Percentiles rank a stretch among this genome's conserved stretches.
These are phyloP conservation scores for Nicotiana rustica DNA, from an alignment of 305 asterid species.

Conservation along the genomic window DNA sequence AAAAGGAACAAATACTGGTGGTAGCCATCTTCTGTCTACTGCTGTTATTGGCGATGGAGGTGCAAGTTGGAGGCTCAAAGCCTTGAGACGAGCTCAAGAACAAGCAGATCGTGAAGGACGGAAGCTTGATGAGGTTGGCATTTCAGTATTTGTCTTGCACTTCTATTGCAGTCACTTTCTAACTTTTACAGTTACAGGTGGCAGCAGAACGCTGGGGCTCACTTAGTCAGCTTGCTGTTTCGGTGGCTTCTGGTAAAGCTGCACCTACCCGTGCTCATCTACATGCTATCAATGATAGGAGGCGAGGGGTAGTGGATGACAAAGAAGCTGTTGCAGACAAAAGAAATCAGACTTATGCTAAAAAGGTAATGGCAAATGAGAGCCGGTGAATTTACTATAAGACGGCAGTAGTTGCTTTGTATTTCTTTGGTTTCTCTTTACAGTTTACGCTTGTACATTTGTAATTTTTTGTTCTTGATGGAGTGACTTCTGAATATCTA, in stretches of 20 bases:
- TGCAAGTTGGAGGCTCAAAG: conserved; percentile 98
- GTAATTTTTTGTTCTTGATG: neutral
- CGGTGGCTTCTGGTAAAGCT: conserved; percentile 76
- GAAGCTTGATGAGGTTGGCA: conserved; percentile 68
- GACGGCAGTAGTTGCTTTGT: neutral
- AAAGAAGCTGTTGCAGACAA: conserved; percentile 48
- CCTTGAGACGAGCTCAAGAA: conserved; percentile 88
- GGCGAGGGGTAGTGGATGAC: conserved; percentile 57
- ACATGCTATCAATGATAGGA: conserved; percentile 75
- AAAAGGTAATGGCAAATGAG: conserved; percentile 54
- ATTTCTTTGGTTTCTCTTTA: conserved; percentile 7
- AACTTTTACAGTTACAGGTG: conserved; percentile 52
- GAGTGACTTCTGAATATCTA: neutral
- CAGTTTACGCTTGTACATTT: neutral
- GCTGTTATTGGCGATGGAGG: conserved; percentile 95
- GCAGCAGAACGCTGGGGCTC: conserved; percentile 97
- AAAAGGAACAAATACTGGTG: conserved; percentile 47
- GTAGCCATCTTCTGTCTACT: conserved; percentile 56
- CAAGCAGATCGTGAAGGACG: conserved; percentile 96
- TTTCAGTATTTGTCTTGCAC: conserved; percentile 16
- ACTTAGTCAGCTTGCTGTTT: conserved; percentile 83
- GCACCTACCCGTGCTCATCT: conserved; percentile 91
- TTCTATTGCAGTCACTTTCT: conserved; percentile 23
- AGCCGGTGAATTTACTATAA: neutral
- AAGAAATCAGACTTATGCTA: conserved; percentile 44